A percentile compares a stretch with the other conserved stretches of the same genome.
Evolutionary conservation across 2,329 filamentous ascomycete species (phyloP).

Genomic region (Fusarium chuoi): DNA sequence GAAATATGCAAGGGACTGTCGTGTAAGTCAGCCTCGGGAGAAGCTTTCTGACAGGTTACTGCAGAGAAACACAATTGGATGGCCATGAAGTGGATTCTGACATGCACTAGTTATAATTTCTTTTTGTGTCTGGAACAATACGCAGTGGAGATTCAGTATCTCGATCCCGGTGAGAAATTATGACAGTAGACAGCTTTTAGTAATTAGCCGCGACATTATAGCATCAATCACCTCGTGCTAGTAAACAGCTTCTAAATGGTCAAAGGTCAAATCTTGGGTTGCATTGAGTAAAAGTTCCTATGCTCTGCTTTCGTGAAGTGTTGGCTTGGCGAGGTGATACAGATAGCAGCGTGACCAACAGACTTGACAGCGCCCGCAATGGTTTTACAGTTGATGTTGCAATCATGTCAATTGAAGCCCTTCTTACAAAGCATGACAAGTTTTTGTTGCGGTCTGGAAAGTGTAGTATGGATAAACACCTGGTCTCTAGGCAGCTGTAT

Average conservation of each 20-base stretch:
- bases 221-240: neutral
- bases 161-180: neutral
- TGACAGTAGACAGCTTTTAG: neutral
- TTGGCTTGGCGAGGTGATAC: neutral
- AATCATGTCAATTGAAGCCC: neutral
- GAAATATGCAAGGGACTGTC: neutral
- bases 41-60: neutral
- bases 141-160: neutral
- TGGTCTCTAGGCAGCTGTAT: neutral
- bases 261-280: neutral
- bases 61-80: neutral
- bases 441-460: neutral
- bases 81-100: neutral
- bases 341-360: neutral
- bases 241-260: neutral
- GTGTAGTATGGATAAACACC: neutral
- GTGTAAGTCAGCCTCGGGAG: neutral
- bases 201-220: neutral
- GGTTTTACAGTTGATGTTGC: neutral
- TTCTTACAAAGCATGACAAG: no score
- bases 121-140: neutral
- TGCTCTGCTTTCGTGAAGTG: neutral
- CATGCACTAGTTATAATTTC: neutral
- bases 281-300: neutral
- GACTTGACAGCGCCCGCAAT: neutral